Evolutionary conservation across 78 protist genomes (phyloP).

Genomic region (Blattamonas nauphoetae): DNA sequence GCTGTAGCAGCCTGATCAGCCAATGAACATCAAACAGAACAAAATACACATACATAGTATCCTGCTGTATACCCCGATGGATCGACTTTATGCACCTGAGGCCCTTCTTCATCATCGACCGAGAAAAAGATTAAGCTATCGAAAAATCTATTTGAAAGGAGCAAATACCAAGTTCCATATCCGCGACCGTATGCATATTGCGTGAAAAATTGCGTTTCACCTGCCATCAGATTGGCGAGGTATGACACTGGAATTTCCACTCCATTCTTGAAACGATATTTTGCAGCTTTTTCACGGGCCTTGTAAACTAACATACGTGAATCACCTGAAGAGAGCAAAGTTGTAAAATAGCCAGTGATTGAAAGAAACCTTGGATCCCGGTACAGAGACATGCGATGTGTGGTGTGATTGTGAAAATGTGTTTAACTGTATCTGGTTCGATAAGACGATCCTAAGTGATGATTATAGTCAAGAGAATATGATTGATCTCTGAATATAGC

Average conservation of each 20-base stretch:
- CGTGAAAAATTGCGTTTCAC: background rate
- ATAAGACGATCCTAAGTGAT: background rate
- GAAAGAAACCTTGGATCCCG: constrained; percentile 1
- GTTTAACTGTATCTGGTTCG: constrained; percentile 4
- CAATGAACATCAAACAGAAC: background rate
- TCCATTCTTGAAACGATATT: background rate
- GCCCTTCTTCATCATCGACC: background rate
- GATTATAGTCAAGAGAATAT: background rate
- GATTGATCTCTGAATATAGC: background rate
- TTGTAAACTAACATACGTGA: background rate
- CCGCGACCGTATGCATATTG: background rate
- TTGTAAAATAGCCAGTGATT: background rate
- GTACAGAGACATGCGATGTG: background rate
- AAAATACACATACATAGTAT: background rate
- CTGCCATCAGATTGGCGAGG: background rate
- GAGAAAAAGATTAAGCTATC: background rate
- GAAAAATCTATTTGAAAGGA: background rate
- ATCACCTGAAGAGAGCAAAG: background rate
- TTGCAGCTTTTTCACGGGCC: background rate
- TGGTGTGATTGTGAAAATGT: background rate
- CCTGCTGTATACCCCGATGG: background rate
- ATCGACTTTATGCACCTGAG: background rate
- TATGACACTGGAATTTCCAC: background rate
- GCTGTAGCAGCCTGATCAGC: background rate
- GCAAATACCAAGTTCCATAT: background rate